phyloP scores from a whole-genome alignment of 768 basidiomycete species.

The Boletus pseudo-olivaceus region DNA sequence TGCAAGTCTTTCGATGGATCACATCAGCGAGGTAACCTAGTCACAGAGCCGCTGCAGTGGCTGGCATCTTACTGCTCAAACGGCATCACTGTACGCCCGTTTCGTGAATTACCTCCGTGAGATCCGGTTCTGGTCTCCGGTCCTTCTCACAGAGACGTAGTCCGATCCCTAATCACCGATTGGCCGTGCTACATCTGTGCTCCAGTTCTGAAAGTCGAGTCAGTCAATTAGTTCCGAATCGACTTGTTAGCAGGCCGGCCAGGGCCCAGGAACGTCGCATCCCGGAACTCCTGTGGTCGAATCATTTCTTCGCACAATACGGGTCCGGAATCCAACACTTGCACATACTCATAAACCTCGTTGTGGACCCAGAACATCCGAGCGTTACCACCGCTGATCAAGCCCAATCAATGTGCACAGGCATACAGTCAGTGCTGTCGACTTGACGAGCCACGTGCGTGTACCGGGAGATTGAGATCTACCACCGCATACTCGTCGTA shows the following conservation, averaged over 20 bases:
- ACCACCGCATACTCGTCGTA: slow-evolving; percentile 6
- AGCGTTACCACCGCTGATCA: slow-evolving; percentile 24
- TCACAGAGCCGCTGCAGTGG: slow-evolving; percentile 29
- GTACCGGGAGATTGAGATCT: slow-evolving; percentile 10
- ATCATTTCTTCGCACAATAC: slow-evolving; percentile 12
- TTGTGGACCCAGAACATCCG: too few relatives aligned
- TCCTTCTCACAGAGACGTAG: slow-evolving; percentile 14
- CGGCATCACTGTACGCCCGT: slow-evolving; percentile 28
- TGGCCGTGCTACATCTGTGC: slow-evolving; percentile 25
- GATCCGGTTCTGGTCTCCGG: slow-evolving; percentile 20
- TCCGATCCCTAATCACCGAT: slow-evolving; percentile 21
- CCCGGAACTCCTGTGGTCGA: slow-evolving; percentile 10
- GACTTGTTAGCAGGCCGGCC: slow-evolving; percentile 16
- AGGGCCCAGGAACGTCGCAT: slow-evolving; percentile 29
- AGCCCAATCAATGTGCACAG: slow-evolving; percentile 16
- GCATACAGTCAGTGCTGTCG: slow-evolving; percentile 2
- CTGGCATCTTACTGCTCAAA: slow-evolving; percentile 24
- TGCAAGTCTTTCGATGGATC: slow-evolving; percentile 26
- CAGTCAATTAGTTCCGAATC: slow-evolving; percentile 11
- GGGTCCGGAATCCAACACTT: slow-evolving; percentile 5
- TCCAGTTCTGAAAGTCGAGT: slow-evolving; percentile 15
- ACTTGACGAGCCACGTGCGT: slow-evolving; percentile 17
- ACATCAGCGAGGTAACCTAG: slow-evolving; percentile 34
- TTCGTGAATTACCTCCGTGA: slow-evolving; percentile 19
- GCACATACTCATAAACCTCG: background rate